Conservation (phyloP, 257 asterid genomes). For the Nicotiana otophora region DNA sequence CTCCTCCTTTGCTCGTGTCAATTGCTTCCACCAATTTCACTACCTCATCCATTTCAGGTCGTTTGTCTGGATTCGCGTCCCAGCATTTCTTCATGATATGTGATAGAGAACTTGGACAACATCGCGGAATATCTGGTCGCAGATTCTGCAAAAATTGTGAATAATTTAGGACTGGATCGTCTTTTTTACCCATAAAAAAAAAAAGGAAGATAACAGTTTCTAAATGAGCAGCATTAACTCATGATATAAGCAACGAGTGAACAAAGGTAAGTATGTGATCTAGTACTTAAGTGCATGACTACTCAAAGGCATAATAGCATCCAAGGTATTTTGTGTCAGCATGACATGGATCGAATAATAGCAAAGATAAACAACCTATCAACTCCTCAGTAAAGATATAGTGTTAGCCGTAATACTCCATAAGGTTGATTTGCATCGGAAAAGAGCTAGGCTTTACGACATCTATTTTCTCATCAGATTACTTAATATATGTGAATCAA, state of each 20-base stretch:
- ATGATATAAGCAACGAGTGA: neutral
- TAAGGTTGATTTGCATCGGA: neutral
- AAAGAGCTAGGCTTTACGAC: neutral
- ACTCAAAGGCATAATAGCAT: neutral
- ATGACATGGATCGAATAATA: neutral
- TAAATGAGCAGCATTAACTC: neutral
- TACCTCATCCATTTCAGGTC: conserved; percentile 91
- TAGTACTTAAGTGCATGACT: neutral
- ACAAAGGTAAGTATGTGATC: neutral
- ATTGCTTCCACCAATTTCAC: conserved; percentile 68
- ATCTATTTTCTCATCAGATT: neutral
- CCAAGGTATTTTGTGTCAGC: neutral
- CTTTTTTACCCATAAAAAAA: neutral
- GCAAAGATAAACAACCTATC: neutral
- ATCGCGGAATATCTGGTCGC: conserved; percentile 78
- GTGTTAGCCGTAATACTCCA: neutral
- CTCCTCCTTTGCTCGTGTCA: conserved; percentile 91
- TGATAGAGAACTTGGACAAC: conserved; percentile 62
- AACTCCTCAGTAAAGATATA: neutral
- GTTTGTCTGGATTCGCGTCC: conserved; percentile 73
- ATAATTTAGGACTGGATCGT: neutral
- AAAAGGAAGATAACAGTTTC: neutral
- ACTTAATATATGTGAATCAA: neutral
- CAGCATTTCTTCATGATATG: conserved; percentile 72
- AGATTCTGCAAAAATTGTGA: conserved; percentile 36